Evolutionary conservation across 768 basidiomycete genomes (phyloP), one percentile per base, ranked within the genome.

Genomic region (Sistotremastrum niveocremeum): DNA sequence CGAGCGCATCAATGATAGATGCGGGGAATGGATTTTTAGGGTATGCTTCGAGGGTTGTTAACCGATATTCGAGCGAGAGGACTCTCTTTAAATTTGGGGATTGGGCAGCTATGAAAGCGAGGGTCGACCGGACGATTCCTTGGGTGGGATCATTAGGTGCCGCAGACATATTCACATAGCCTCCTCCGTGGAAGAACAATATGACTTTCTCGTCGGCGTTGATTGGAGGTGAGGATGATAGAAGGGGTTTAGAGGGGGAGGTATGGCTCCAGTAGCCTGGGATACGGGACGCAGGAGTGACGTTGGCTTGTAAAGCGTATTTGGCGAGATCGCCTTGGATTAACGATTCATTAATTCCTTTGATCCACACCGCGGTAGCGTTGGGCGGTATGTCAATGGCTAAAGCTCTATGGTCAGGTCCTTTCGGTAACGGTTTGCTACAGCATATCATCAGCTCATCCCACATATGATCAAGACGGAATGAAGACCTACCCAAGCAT

Each of bases 231-330:
- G 20, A 20, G 20, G 20, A 20, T 20, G 20, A 20, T 20, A 20
- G 56, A 51, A 2, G 65, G 68, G 31, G 61, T 58, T 54, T 69
- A 20, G 20, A 20, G 20, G 20, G 20, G 20, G 20, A 20, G 20
- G 20, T 72, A 57, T 71, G 20, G 20, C 20, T 58, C 76, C 76
- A 77, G 54, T 78, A 80, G 5, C 74, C 77, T 9, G 77, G 73
- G 36, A 79, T 64, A 34, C 64, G 64, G 20, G 20, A 20, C 39
- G 64, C 57, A 0, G 72, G 60, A 3, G 60, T 47, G 28, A 75
- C 68, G 4, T 60, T 55, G 7, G 73, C 63, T 20, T 59, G 56
- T 2, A 56, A 51, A 20, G 68, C 69, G 63, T 63, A 72, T 7
- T 50, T 50, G 41, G 64, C 56, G 45, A 78, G 58, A 37, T 69